Conservation (phyloP, 192 early-diverging fungal species). For the Backusella australiensis region DNA sequence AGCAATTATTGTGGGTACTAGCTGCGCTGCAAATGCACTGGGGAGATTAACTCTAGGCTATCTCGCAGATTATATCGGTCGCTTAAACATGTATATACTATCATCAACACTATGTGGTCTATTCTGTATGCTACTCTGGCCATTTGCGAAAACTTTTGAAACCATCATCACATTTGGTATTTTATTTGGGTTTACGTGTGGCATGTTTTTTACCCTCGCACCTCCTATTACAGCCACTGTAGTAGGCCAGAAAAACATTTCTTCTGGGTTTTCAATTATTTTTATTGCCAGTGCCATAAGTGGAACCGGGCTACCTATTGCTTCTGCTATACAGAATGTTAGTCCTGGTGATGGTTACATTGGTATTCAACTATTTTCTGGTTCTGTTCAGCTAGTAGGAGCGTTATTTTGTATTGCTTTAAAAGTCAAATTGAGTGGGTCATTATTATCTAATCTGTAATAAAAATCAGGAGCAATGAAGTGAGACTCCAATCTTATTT, state of each 20-base stretch:
- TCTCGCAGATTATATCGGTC: conserved; percentile 28
- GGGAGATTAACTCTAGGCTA: conserved; percentile 21
- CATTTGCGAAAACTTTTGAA: conserved; percentile 20
- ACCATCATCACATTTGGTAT: conserved; percentile 23
- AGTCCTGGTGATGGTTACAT: conserved; percentile 13
- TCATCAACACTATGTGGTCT: conserved; percentile 9
- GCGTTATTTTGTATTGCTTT: not conserved
- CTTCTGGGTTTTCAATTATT: conserved; percentile 18
- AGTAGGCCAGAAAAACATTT: conserved; percentile 19
- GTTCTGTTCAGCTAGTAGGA: conserved; percentile 8
- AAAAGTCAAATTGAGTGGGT: conserved; percentile 17
- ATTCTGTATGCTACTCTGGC: conserved; percentile 19
- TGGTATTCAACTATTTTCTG: conserved; percentile 23
- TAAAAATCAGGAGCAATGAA: not conserved
- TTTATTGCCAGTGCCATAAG: conserved; percentile 1
- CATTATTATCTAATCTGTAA: not conserved
- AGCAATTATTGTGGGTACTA: conserved; percentile 5
- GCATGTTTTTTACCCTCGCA: conserved; percentile 21
- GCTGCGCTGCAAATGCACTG: conserved; percentile 23
- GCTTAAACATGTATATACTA: conserved; percentile 27
- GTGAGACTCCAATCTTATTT: not conserved
- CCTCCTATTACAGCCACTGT: conserved; percentile 31
- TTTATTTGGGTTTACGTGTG: conserved; percentile 24
- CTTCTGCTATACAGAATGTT: conserved; percentile 9
- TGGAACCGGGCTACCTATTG: conserved; percentile 19